Evolutionary conservation across 1,284 basidiomycete genomes (phyloP).

Genomic region (Puccinia coronata): DNA sequence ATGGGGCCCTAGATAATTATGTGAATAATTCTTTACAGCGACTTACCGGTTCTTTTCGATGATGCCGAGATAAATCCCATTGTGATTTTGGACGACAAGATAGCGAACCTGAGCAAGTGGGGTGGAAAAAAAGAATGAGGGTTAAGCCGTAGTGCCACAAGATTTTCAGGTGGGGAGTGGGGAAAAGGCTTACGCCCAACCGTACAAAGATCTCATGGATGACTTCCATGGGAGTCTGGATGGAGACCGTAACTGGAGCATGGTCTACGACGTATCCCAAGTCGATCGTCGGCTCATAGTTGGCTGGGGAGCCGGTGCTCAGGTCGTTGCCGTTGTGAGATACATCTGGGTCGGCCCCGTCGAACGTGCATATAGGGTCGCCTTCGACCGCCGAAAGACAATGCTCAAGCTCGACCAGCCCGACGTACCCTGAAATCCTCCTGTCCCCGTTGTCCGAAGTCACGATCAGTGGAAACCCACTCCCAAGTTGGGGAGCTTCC

Average conservation of each 20-base stretch:
- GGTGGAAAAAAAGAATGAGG: background rate
- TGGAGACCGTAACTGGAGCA: constrained; percentile 34
- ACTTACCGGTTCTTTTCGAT: constrained; percentile 44
- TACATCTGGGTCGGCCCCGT: constrained; percentile 16
- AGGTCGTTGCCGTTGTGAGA: background rate
- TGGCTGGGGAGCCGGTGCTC: background rate
- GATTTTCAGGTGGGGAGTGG: background rate
- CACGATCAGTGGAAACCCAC: constrained; percentile 27
- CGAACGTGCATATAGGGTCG: constrained; percentile 21
- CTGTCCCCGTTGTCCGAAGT: constrained; percentile 6
- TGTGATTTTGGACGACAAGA: constrained; percentile 39
- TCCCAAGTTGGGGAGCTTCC: background rate
- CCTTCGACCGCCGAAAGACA: constrained; percentile 8
- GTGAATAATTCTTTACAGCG: too few species aligned
- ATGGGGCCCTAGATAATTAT: too few species aligned
- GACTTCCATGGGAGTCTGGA: constrained; percentile 32
- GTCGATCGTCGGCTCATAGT: constrained; percentile 1
- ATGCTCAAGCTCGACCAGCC: constrained; percentile 36
- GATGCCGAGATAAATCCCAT: constrained; percentile 31
- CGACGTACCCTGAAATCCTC: constrained; percentile 27
- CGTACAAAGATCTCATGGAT: constrained; percentile 43
- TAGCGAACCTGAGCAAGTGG: constrained; percentile 21
- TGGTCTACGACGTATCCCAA: constrained; percentile 36
- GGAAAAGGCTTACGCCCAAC: constrained; percentile 35
- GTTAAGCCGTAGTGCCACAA: background rate